Percentiles rank a stretch among this genome's conserved stretches.
Evolutionary conservation across 768 basidiomycete genomes (phyloP).

Genomic region (Rossbeevera mucosa): DNA sequence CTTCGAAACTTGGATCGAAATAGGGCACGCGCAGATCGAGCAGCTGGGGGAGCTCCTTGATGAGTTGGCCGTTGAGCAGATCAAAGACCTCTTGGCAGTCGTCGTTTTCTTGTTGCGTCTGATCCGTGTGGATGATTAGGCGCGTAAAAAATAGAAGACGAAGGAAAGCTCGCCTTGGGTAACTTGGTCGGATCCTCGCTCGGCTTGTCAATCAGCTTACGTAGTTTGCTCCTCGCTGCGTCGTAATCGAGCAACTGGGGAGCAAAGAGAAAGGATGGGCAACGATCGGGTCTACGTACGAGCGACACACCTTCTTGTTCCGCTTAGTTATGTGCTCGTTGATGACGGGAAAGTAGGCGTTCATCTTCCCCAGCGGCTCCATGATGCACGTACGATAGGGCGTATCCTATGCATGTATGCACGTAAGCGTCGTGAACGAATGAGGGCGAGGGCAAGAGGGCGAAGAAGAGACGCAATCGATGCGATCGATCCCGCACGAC

Average conservation of each 20-base stretch:
- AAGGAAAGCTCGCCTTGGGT: conserved; percentile 52
- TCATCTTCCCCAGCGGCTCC: conserved; percentile 96
- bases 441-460: neutral
- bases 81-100: conserved; percentile 94
- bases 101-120: conserved; percentile 93
- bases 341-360: conserved; percentile 88
- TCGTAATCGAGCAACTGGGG: conserved; percentile 95
- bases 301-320: conserved; percentile 79
- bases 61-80: conserved; percentile 87
- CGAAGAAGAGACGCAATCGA: neutral
- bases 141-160: neutral
- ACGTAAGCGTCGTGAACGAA: too few species aligned
- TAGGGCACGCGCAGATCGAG: conserved; percentile 95
- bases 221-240: conserved; percentile 81
- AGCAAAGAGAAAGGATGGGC: neutral
- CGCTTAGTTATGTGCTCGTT: conserved; percentile 93
- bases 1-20: conserved; percentile 98
- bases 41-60: conserved; percentile 84
- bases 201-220: conserved; percentile 88
- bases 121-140: neutral
- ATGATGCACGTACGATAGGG: conserved; percentile 94
- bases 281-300: neutral
- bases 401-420: conserved; percentile 55
- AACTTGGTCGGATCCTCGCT: conserved; percentile 90
- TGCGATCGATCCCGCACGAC: conserved; percentile 4